A percentile compares a stretch with the other conserved stretches of the same genome.
These are phyloP conservation scores for Bryoglossum gracile DNA, from an alignment of 495 filamentous ascomycete genomes.

Conservation along the genomic window DNA sequence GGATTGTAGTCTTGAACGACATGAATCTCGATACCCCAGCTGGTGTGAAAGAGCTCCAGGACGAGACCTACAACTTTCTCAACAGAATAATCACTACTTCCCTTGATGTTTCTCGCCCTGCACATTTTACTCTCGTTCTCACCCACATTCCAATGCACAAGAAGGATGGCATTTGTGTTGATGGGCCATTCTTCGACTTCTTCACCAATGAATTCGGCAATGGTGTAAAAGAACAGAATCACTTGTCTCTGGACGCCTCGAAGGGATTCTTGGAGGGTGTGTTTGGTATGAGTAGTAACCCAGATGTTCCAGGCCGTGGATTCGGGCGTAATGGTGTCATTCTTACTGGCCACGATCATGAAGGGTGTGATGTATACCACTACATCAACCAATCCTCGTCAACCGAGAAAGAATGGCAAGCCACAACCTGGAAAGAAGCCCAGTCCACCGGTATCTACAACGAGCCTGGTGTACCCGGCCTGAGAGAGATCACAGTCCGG, in stretches of 20 bases:
- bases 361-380: constrained; percentile 85
- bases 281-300: constrained; percentile 63
- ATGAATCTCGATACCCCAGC: constrained; percentile 88
- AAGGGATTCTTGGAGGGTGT: constrained; percentile 68
- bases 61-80: constrained; percentile 68
- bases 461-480: constrained; percentile 37
- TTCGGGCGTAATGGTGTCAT: constrained; percentile 59
- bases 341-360: constrained; percentile 89
- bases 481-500: constrained; percentile 90
- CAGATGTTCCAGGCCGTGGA: constrained; percentile 44
- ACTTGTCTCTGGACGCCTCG: constrained; percentile 61
- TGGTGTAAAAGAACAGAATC: constrained; percentile 86
- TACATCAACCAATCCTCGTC: constrained; percentile 48
- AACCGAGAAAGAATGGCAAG: constrained; percentile 37
- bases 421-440: constrained; percentile 34
- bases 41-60: constrained; percentile 52
- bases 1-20: constrained; percentile 79
- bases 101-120: constrained; percentile 55
- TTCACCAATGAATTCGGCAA: constrained; percentile 51
- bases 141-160: constrained; percentile 94
- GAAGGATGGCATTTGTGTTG: constrained; percentile 70
- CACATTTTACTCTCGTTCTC: constrained; percentile 70
- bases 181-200: constrained; percentile 73
- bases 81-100: constrained; percentile 62
- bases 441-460: constrained; percentile 26